phyloP scores from a whole-genome alignment of 2,329 filamentous ascomycete genomes.

The Nemania abortiva region DNA sequence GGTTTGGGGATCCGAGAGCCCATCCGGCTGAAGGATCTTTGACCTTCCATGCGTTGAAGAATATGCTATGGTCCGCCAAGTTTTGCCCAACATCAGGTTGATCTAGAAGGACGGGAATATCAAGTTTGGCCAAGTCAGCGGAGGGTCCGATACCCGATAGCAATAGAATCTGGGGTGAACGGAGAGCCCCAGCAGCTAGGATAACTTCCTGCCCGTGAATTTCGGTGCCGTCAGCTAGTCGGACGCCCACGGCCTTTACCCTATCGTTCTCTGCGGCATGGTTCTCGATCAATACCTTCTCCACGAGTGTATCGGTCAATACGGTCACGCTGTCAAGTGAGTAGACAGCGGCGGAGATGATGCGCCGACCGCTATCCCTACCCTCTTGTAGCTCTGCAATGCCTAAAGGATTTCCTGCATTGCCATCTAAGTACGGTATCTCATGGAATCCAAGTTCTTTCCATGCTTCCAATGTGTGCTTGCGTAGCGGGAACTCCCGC shows the following conservation, averaged over 20 bases:
- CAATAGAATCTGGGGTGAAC: slow-evolving; percentile 24
- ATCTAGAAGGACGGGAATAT: slow-evolving; percentile 13
- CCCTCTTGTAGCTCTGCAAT: slow-evolving; percentile 43
- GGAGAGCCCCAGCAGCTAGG: slow-evolving; percentile 20
- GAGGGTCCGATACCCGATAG: slow-evolving; percentile 20
- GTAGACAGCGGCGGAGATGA: slow-evolving; percentile 34
- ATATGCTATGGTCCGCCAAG: background rate
- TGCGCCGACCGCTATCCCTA: slow-evolving; percentile 31
- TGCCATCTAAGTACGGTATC: slow-evolving; percentile 29
- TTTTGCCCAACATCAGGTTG: slow-evolving; percentile 8
- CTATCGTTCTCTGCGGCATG: background rate
- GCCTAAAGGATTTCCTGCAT: slow-evolving; percentile 43
- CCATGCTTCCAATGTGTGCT: slow-evolving; percentile 50
- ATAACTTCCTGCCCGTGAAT: slow-evolving; percentile 33
- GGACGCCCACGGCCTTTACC: background rate
- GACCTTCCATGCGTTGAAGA: slow-evolving; percentile 8
- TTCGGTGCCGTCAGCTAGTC: slow-evolving; percentile 2
- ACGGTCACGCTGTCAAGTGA: slow-evolving; percentile 5
- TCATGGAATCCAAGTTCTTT: slow-evolving; percentile 27
- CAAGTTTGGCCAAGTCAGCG: background rate
- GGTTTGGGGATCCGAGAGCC: slow-evolving; percentile 51
- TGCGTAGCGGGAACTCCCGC: slow-evolving; percentile 52
- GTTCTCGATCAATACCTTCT: slow-evolving; percentile 6
- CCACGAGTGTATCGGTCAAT: background rate
- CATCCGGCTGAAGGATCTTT: slow-evolving; percentile 42